phyloP scores from a whole-genome alignment of 345 rosid genomes.

The Corchorus capsularis region DNA sequence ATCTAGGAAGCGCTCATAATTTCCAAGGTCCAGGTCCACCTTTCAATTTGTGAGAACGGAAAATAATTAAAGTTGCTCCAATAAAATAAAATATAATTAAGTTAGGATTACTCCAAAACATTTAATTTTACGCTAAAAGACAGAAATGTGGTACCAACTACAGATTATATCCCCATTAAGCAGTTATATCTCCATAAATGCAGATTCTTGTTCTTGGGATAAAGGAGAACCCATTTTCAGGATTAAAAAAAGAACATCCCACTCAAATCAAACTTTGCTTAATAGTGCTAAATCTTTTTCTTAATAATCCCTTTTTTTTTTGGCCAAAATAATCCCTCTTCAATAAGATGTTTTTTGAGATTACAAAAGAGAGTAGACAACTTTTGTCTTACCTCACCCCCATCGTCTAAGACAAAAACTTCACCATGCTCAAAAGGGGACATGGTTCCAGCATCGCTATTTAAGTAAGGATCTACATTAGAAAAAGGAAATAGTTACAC shows the following conservation, averaged over 20 bases:
- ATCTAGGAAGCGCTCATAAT: slow-evolving; percentile 93
- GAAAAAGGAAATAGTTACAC: neutral
- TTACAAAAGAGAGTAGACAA: neutral
- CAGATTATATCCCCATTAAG: neutral
- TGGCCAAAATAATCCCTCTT: no score
- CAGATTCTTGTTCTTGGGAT: no score
- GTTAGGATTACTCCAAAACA: neutral
- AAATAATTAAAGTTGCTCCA: neutral
- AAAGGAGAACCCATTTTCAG: neutral
- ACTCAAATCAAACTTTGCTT: neutral
- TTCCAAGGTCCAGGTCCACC: slow-evolving; percentile 99
- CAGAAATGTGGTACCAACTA: neutral
- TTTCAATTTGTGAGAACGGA: slow-evolving; percentile 25
- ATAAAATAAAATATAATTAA: no score
- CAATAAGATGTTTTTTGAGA: neutral
- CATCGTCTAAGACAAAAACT: slow-evolving; percentile 95
- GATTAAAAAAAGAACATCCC: neutral
- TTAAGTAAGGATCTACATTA: slow-evolving; percentile 84
- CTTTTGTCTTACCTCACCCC: slow-evolving; percentile 76
- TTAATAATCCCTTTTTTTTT: no score
- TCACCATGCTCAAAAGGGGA: slow-evolving; percentile 99
- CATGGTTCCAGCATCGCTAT: slow-evolving; percentile 98
- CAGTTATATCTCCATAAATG: neutral
- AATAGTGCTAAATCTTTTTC: neutral
- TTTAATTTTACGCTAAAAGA: neutral